phyloP scores from a whole-genome alignment of 1,284 basidiomycete species.

The Sphaerobolus stellatus region DNA sequence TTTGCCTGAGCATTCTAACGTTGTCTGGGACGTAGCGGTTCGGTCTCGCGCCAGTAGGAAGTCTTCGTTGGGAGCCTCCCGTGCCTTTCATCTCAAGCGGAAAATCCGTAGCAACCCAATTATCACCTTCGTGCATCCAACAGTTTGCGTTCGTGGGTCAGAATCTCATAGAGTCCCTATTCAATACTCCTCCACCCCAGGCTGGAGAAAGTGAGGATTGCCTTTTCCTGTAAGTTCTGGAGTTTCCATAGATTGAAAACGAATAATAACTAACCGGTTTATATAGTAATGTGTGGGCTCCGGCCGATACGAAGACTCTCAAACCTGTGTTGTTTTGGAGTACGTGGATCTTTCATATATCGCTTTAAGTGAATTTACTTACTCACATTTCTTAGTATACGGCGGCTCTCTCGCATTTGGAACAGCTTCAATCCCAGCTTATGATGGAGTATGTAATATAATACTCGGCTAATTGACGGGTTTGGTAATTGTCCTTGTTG shows the following conservation, averaged over 20 bases:
- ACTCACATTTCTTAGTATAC: neutral
- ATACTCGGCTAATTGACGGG: too few species aligned
- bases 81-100: constrained; percentile 10
- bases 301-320: neutral
- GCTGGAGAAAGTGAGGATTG: constrained; percentile 14
- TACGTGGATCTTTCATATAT: constrained; percentile 9
- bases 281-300: constrained; percentile 19
- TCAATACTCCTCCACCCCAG: constrained; percentile 8
- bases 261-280: neutral
- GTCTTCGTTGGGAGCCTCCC: constrained; percentile 18
- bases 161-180: neutral
- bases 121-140: constrained; percentile 19
- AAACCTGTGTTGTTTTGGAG: constrained; percentile 18
- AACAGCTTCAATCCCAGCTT: constrained; percentile 14
- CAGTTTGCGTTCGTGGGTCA: constrained; percentile 13
- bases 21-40: neutral
- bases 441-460: constrained; percentile 14
- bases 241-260: neutral
- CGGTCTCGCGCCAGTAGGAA: neutral
- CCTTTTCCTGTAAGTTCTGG: constrained; percentile 11
- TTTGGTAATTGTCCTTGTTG: neutral
- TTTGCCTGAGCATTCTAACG: neutral
- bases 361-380: neutral
- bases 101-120: constrained; percentile 8
- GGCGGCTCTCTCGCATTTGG: constrained; percentile 13